These are phyloP conservation scores for Blastocystis sp. DNA, from an alignment of 352 stramenopile genomes.

Conservation along the genomic window DNA sequence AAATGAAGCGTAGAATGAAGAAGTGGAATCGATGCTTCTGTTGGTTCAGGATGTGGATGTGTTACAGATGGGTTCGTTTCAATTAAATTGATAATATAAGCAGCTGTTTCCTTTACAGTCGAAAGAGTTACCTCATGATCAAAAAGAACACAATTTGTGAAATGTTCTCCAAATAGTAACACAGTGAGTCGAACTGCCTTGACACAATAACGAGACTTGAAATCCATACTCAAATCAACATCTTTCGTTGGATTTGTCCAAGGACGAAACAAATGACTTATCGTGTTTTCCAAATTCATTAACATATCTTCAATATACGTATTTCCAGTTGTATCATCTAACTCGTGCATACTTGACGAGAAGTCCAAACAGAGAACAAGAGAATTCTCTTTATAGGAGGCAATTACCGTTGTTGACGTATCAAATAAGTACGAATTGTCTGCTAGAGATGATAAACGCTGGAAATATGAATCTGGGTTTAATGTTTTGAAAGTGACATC, in stretches of 20 bases:
- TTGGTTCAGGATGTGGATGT: not conserved
- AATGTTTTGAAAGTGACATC: constrained; percentile 20
- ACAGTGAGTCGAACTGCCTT: not conserved
- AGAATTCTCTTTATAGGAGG: constrained; percentile 13
- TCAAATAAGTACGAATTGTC: constrained; percentile 6
- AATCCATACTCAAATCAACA: not conserved
- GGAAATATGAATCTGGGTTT: constrained; percentile 18
- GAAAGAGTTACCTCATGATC: not conserved
- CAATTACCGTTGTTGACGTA: constrained; percentile 13
- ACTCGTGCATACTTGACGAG: not conserved
- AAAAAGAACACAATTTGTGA: constrained; percentile 23
- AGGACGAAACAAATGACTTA: constrained; percentile 6
- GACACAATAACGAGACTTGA: not conserved
- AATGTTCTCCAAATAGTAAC: not conserved
- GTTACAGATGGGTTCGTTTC: not conserved
- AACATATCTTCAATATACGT: constrained; percentile 23
- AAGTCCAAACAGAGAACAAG: constrained; percentile 47
- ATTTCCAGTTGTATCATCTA: not conserved
- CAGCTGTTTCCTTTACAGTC: not conserved
- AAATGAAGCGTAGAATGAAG: too few species aligned
- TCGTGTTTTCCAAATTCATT: not conserved
- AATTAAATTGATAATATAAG: not conserved
- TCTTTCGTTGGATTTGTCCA: not conserved
- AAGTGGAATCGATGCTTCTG: too few species aligned
- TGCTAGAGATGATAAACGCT: not conserved